phyloP scores from a whole-genome alignment of 306 rosid species.

The Cajanus cajan region DNA sequence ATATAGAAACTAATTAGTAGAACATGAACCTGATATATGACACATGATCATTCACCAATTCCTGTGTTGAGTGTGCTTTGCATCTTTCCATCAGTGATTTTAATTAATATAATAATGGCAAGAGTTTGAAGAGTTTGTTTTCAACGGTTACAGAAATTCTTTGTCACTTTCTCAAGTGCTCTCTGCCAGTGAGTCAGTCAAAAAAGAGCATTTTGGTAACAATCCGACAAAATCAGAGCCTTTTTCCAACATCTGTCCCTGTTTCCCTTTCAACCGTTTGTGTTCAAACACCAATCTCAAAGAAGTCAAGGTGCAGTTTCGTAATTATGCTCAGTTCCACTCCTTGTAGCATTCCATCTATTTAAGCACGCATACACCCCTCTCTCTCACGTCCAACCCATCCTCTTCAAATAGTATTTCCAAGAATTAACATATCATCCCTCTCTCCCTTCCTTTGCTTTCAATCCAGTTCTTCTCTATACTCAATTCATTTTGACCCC shows the following conservation, averaged over 20 bases:
- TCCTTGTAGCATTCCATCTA: constrained; percentile 35
- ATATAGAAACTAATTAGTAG: neutral
- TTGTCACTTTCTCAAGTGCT: constrained; percentile 45
- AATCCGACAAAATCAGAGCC: constrained; percentile 87
- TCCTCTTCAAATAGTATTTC: constrained; percentile 39
- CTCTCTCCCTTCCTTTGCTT: constrained; percentile 18
- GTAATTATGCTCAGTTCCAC: constrained; percentile 48
- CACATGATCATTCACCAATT: neutral
- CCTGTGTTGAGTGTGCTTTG: neutral
- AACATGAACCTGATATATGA: neutral
- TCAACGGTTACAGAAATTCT: constrained; percentile 56
- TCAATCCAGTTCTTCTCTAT: constrained; percentile 28
- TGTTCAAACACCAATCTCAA: constrained; percentile 54
- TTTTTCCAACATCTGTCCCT: constrained; percentile 76
- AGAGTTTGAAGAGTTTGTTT: constrained; percentile 43
- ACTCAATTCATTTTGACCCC: constrained; percentile 28
- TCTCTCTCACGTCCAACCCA: constrained; percentile 41
- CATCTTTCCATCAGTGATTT: neutral
- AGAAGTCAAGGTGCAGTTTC: constrained; percentile 58
- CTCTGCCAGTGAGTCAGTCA: constrained; percentile 51
- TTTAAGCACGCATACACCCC: constrained; percentile 47
- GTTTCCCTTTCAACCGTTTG: constrained; percentile 58
- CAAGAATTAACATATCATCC: neutral
- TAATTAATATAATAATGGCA: neutral
- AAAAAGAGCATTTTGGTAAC: constrained; percentile 58